Conservation (phyloP, 2,329 filamentous ascomycete genomes). For the Verticillium isaacii region DNA sequence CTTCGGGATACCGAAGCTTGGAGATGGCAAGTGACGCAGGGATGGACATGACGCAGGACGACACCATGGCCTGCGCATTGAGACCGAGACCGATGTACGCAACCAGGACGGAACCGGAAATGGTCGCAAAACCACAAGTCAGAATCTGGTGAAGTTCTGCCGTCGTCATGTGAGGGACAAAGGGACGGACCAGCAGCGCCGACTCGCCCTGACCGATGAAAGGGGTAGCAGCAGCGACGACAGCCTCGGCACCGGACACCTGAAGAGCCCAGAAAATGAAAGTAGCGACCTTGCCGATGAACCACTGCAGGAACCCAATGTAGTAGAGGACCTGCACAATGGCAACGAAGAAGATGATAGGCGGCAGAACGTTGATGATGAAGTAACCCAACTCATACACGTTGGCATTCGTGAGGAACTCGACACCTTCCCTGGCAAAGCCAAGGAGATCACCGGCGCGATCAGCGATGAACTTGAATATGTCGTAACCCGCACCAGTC, state of each 20-base stretch:
- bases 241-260: conserved; percentile 88
- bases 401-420: conserved; percentile 59
- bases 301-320: conserved; percentile 80
- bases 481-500: conserved; percentile 76
- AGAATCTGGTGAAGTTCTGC: conserved; percentile 91
- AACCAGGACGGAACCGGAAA: conserved; percentile 81
- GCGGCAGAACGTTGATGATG: conserved; percentile 73
- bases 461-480: conserved; percentile 82
- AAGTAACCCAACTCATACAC: conserved; percentile 55
- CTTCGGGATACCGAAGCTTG: conserved; percentile 86
- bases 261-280: conserved; percentile 90
- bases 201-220: conserved; percentile 95
- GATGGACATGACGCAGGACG: conserved; percentile 93
- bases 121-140: conserved; percentile 89
- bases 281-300: conserved; percentile 77
- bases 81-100: conserved; percentile 82
- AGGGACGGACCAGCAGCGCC: conserved; percentile 85
- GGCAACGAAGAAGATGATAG: conserved; percentile 94
- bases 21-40: conserved; percentile 85
- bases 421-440: conserved; percentile 68
- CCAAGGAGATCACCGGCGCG: conserved; percentile 70
- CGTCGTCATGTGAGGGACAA: conserved; percentile 77
- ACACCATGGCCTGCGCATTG: conserved; percentile 80
- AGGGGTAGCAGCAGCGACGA: conserved; percentile 86
- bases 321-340: conserved; percentile 86